A percentile compares a stretch with the other conserved stretches of the same genome.
Evolutionary conservation across 495 filamentous ascomycete genomes (phyloP).

Genomic region (Penicillium longicatenatum): DNA sequence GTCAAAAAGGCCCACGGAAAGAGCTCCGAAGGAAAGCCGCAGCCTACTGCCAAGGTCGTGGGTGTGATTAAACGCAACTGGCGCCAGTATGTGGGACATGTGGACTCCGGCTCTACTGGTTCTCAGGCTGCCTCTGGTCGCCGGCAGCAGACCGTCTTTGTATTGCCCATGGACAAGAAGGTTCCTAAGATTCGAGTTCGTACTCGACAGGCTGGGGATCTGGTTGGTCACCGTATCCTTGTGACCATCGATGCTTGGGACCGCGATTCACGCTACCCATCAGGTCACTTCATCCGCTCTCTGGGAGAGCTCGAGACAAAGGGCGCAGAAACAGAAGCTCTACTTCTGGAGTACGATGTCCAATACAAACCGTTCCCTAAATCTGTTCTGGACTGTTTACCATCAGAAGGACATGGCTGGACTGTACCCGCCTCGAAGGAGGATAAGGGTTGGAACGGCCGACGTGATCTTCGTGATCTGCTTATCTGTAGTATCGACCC

Average conservation of each 20-base stretch:
- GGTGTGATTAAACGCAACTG: conserved; percentile 93
- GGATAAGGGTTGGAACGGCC: conserved; percentile 81
- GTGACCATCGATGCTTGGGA: conserved; percentile 97
- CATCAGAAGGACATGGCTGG: conserved; percentile 91
- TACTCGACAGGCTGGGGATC: conserved; percentile 83
- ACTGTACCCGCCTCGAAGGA: conserved; percentile 74
- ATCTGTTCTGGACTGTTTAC: conserved; percentile 89
- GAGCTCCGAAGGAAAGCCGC: conserved; percentile 72
- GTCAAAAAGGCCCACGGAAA: conserved; percentile 84
- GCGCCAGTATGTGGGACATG: conserved; percentile 95
- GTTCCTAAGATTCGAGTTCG: conserved; percentile 94
- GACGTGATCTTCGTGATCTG: conserved; percentile 80
- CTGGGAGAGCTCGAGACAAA: conserved; percentile 93
- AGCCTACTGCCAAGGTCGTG: conserved; percentile 91
- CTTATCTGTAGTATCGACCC: conserved; percentile 98
- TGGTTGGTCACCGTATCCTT: conserved; percentile 89
- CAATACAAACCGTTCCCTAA: conserved; percentile 98
- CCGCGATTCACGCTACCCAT: conserved; percentile 84
- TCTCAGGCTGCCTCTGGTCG: conserved; percentile 69
- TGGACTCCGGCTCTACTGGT: conserved; percentile 83
- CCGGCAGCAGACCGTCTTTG: conserved; percentile 87
- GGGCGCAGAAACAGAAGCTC: conserved; percentile 91
- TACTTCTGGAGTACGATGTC: conserved; percentile 93
- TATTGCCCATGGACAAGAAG: conserved; percentile 96
- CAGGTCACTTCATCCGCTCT: conserved; percentile 91